Evolutionary conservation across 192 early-diverging fungal species (phyloP), one percentile per base, ranked within the genome.

Genomic region (Coemansia sp.): DNA sequence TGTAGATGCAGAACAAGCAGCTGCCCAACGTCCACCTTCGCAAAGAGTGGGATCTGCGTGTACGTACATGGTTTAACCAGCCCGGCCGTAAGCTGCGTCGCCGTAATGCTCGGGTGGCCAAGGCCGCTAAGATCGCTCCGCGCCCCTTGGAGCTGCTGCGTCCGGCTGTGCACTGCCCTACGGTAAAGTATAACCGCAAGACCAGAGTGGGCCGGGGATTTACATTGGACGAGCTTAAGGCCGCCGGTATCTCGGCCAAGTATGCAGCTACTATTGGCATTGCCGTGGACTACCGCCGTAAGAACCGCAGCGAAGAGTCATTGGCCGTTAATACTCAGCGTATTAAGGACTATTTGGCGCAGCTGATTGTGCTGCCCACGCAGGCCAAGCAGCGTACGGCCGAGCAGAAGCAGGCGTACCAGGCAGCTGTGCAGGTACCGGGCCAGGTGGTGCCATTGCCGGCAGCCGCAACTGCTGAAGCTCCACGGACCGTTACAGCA

Each of bases 121-220:
- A 99, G 90, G 94, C 94, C 53, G 91, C 92, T 64, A 80, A 80
- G 75, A 89, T 99, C 63, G 94, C 94, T 44, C 96, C 96, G 58
- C 87, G 96, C 65, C 96, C 96, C 67, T 83, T 92, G 56, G 96
- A 98, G 81, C 86, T 90, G 59, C 85, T 98, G 66, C 90, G 96
- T 77, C 94, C 96, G 15, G 96, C 91, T 56, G 92, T 98, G 59
- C 87, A 91, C 67, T 92, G 91, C 81, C 94, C 90, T 39, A 98
- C 96, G 40, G 60, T 95, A 71, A 94, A 93, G 81, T 97, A 98
- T 90, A 98, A 98, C 90, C 87, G 79, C 76, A 96, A 96, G 88
- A 81, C 97, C 56, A 84, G 96, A 65, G 85, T 87, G 65, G 96
- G 96, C 67, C 90, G 93, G 74, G 96, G 96, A 51, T 99, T 99